Percentiles rank a stretch among this genome's conserved stretches.
phyloP scores from a whole-genome alignment of 2,329 filamentous ascomycete genomes.

The Pleomassaria siparia region DNA sequence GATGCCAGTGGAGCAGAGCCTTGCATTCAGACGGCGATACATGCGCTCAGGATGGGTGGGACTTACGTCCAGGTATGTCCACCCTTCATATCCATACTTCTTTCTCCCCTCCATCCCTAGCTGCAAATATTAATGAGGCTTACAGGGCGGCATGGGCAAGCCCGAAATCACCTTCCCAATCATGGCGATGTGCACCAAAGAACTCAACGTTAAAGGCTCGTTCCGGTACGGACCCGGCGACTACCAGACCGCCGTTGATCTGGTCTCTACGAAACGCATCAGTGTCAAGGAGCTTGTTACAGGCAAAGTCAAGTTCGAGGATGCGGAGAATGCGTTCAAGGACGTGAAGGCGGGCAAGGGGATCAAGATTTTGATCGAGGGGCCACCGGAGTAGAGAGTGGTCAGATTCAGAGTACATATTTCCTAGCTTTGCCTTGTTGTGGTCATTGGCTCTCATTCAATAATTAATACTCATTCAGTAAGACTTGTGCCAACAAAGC shows the following conservation, averaged over 20 bases:
- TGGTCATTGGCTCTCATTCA: too few relatives aligned
- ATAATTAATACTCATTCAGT: too few relatives aligned
- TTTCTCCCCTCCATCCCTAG: background rate
- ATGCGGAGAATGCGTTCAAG: conserved; percentile 84
- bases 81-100: background rate
- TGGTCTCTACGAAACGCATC: conserved; percentile 72
- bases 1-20: conserved; percentile 52
- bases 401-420: too few relatives aligned
- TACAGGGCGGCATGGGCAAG: conserved; percentile 74
- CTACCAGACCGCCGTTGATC: conserved; percentile 78
- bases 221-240: conserved; percentile 90
- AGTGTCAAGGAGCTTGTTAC: conserved; percentile 78
- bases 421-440: too few relatives aligned
- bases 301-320: conserved; percentile 72
- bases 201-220: conserved; percentile 81
- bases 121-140: background rate
- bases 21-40: conserved; percentile 53
- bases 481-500: too few relatives aligned
- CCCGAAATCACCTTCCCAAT: conserved; percentile 89
- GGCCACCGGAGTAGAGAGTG: conserved; percentile 32
- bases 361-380: conserved; percentile 63
- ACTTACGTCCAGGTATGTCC: conserved; percentile 48
- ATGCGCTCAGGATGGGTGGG: conserved; percentile 51
- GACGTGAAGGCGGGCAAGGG: conserved; percentile 84
- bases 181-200: conserved; percentile 84